Base-by-base conservation (phyloP, 805 yeast species). In the Ogataea philodendri region DNA sequence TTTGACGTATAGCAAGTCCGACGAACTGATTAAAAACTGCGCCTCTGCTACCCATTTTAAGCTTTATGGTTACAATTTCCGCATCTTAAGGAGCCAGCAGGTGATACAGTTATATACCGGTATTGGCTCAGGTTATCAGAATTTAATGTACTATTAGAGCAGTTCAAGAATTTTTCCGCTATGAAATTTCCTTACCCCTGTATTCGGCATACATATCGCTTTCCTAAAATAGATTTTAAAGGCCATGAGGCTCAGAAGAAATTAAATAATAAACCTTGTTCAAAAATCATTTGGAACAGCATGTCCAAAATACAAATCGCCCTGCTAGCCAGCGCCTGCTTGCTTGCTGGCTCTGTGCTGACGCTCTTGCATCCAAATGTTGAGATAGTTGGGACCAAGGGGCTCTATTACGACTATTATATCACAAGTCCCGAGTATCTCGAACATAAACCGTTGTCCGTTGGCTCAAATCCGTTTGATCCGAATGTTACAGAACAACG, bases 21-120 rank as follows among this genome's bases (percentile, higher is more conserved):
- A 38, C 26, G 24, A 34, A 10, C 30, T 42, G 15, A 22, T 51
- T 6, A 9, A 27, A n/a, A 21, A 17, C 3, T 18, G 35, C 9
- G 7, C 15, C 9, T 15, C 26, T 11, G 23, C 26, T 2, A 31
- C 35, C 10, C 36, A 34, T 2, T 32, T 55, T 32, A 53, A 54
- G 27, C 32, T 57, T 9, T 50, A 46, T 24, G 62, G 60, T 3
- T 53, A 47, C 37, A 51, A 49, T 28, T 55, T 57, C 31, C 49
- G 44, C 19, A 39, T 42, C 9, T 22, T 41, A n/a, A 36, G 33
- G 9, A 10, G 9, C 3, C 34, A 44, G 9, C 46, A 39, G 26
- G 29, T 53, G 7, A 44, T 57, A 7, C 48, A 50, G 33, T 13
- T 55, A 4, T 54, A 45, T 22, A 37, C 46, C 7, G 48, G 49